Evolutionary conservation across 768 basidiomycete species (phyloP), one percentile per base, ranked within the genome.

Genomic region (Mycena rebaudengoi): DNA sequence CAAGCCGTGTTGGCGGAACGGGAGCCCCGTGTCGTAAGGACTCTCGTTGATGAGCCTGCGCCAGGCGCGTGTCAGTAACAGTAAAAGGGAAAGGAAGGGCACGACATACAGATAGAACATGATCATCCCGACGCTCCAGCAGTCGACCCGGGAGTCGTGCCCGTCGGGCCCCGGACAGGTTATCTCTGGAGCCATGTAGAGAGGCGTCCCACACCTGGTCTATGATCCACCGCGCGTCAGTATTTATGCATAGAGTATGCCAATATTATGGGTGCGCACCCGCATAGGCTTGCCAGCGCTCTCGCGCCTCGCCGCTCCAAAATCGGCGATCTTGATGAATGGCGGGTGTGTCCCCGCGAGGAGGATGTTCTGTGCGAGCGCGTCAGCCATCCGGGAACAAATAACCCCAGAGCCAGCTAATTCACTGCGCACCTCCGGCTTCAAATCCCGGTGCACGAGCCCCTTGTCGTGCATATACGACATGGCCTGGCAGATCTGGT

Each of bases 321-420:
- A 63, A 20, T 55, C 62, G 1, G 32, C 62, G 33, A 63, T 23
- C n/a, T 63, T 63, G 41, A 63, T 45, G 41, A 63, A 63, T 5
- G 62, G 62, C 1, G 41, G 29, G 1, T 25, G 18, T 30, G 56
- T 41, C 14, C 54, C 55, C 1, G 62, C 29, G 0, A 63, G 26
- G 23, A 63, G 20, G 11, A 63, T 63, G 30, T 63, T 63, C 62
- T 63, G 6, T 25, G 29, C 5, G 5, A 2, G 25, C 8, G 8
- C 43, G 43, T 8, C 21, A 16, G 11, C 12, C 21, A 20, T 16
- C 30, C 28, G 20, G 7, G 35, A 10, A 37, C 11, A 1, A 18
- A 10, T 33, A 39, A 28, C 12, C 14, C 20, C 18, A 25, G 32
- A 4, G 10, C 7, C 13, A 14, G 20, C 13, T 25, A 7, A 7